Conservation (phyloP, 2,329 filamentous ascomycete species). For the Myriosclerotinia curreyana region DNA sequence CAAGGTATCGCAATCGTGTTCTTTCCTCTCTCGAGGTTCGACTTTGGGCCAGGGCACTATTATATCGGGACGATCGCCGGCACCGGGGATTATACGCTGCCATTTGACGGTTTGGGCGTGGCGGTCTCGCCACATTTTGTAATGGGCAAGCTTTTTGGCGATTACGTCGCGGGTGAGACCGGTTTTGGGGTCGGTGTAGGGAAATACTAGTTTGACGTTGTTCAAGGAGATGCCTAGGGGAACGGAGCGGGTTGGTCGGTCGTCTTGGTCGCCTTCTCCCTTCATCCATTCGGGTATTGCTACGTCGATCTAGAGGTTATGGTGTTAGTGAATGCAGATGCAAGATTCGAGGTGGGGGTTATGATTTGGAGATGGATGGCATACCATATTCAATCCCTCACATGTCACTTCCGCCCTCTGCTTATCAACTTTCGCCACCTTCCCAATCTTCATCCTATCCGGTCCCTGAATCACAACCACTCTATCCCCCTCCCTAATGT, state of each 20-base stretch:
- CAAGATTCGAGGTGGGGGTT: not conserved
- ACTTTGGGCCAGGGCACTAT: slow-evolving; percentile 73
- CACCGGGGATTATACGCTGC: slow-evolving; percentile 62
- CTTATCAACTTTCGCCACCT: slow-evolving; percentile 56
- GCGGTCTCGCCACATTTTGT: slow-evolving; percentile 50
- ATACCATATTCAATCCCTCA: slow-evolving; percentile 62
- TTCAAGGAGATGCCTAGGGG: slow-evolving; percentile 55
- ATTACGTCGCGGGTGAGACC: slow-evolving; percentile 69
- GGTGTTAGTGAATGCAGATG: slow-evolving; percentile 8
- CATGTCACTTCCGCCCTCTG: slow-evolving; percentile 58
- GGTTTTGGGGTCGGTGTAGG: slow-evolving; percentile 64
- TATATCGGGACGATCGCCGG: slow-evolving; percentile 52
- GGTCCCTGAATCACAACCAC: slow-evolving; percentile 77
- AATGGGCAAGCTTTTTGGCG: slow-evolving; percentile 65
- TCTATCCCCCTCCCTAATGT: slow-evolving; percentile 67
- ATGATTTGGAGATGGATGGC: slow-evolving; percentile 30
- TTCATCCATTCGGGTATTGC: slow-evolving; percentile 44
- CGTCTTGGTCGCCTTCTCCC: slow-evolving; percentile 41
- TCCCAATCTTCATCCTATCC: slow-evolving; percentile 80
- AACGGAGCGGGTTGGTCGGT: slow-evolving; percentile 42
- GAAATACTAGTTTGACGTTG: slow-evolving; percentile 77
- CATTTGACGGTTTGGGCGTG: slow-evolving; percentile 49
- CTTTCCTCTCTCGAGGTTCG: slow-evolving; percentile 49
- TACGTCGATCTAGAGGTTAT: slow-evolving; percentile 43
- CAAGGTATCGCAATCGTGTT: slow-evolving; percentile 66